Percentiles rank a stretch among this genome's conserved stretches.
phyloP scores from a whole-genome alignment of 306 rosid species.

The Malus sieversii region DNA sequence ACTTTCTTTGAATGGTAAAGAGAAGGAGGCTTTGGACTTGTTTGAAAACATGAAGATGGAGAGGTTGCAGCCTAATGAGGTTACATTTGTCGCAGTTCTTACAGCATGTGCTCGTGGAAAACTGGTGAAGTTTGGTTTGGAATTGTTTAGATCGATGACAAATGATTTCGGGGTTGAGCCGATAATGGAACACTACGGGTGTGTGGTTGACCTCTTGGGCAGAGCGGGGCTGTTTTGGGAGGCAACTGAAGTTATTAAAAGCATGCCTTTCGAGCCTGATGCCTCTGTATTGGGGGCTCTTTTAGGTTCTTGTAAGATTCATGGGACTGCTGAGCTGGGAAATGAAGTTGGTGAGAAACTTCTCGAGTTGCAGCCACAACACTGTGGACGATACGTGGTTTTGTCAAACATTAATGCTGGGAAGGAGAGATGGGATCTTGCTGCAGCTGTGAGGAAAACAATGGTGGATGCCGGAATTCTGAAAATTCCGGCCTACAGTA shows the following conservation, averaged over 20 bases:
- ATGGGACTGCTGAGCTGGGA: conserved; percentile 62
- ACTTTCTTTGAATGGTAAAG: conserved; percentile 57
- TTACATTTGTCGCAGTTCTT: conserved; percentile 62
- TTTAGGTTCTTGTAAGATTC: conserved; percentile 69
- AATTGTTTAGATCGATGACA: conserved; percentile 47
- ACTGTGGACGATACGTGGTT: conserved; percentile 43
- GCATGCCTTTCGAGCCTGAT: conserved; percentile 67
- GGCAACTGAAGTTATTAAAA: conserved; percentile 42
- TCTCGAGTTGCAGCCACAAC: conserved; percentile 40
- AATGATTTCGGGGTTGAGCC: conserved; percentile 37
- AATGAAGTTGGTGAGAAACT: conserved; percentile 48
- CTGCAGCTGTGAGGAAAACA: conserved; percentile 48
- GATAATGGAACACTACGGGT: conserved; percentile 59
- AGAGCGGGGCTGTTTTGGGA: conserved; percentile 64
- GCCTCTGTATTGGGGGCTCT: conserved; percentile 61
- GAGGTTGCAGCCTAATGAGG: conserved; percentile 42
- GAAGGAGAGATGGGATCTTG: conserved; percentile 66
- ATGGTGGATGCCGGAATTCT: conserved; percentile 51
- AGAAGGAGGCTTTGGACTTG: conserved; percentile 51
- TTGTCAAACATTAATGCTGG: conserved; percentile 63
- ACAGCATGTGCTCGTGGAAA: conserved; percentile 69
- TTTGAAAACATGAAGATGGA: conserved; percentile 46
- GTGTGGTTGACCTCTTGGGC: conserved; percentile 71
- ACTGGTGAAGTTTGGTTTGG: conserved; percentile 41
- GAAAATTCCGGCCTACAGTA: conserved; percentile 62